Percentiles rank a stretch among this genome's conserved stretches.
phyloP scores from a whole-genome alignment of 345 rosid species.

The Salix arbutifolia region DNA sequence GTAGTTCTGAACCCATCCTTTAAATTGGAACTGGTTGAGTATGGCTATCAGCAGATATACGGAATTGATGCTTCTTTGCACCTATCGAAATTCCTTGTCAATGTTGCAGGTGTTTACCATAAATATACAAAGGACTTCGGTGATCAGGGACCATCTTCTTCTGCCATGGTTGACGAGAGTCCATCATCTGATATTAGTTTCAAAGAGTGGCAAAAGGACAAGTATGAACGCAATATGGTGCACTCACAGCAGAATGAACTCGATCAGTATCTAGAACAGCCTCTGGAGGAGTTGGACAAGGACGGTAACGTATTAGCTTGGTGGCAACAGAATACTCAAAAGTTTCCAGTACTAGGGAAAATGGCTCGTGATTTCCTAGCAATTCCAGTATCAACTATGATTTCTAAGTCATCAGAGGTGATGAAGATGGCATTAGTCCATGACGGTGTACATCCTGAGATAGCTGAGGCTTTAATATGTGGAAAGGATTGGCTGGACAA shows the following conservation, averaged over 20 bases:
- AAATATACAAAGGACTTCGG: too few species aligned
- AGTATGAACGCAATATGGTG: too few species aligned
- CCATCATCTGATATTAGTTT: not conserved
- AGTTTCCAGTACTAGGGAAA: not conserved
- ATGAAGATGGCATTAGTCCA: not conserved
- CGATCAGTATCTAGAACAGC: not conserved
- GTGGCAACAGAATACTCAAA: not conserved
- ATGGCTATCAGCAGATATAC: not conserved
- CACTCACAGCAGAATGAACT: not conserved
- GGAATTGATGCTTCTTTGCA: accelerated
- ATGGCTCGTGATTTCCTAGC: not conserved
- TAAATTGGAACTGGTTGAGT: too few species aligned
- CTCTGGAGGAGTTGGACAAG: not conserved
- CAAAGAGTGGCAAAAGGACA: not conserved
- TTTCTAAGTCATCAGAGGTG: not conserved
- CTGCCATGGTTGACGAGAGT: not conserved
- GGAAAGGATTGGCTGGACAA: not conserved
- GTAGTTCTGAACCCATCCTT: not conserved
- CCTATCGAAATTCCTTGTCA: not conserved
- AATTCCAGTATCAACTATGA: not conserved
- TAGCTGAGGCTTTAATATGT: not conserved
- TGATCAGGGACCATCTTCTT: not conserved
- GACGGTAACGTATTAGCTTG: not conserved
- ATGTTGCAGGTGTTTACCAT: too few species aligned
- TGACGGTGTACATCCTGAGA: not conserved